Base-by-base conservation (phyloP, 768 basidiomycete species). In the Mycena sanguinolenta region DNA sequence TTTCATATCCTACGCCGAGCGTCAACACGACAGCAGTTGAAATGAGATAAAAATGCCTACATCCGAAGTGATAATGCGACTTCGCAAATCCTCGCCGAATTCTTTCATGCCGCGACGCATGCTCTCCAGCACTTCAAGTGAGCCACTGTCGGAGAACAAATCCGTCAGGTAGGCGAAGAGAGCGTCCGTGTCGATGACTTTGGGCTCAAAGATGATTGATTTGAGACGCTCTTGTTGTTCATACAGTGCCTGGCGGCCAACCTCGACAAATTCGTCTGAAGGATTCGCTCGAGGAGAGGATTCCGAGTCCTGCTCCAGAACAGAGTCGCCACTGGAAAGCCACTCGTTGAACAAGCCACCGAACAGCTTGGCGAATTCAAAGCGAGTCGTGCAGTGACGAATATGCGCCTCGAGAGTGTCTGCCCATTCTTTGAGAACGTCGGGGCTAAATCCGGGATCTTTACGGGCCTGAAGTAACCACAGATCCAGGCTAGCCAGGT, bases 31-130 rank as follows among this genome's bases (percentile, higher is more conserved):
- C 12, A 23, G 38, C 5, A 1, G 13, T 1, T 5, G 16, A n/a
- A 19, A 34, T 2, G 30, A 55, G 53, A 21, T 4, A 55, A 34
- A 21, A 36, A 17, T 23, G n/a, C 23, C 23, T 58, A 58, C 55
- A n/a, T 58, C 34, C 14, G 36, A 34, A 25, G 55, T 23, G 55
- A 58, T 58, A 2, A 58, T 34, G 9, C 55, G 55, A 38, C 30
- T 38, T 25, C 23, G 55, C 23, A 58, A 13, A 9, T 58, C 36
- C 34, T 30, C 30, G 23, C 55, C 34, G 21, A 58, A 81, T 2
- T 50, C 32, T 30, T 75, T 68, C 49, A 84, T 70, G 2, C 79
- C 74, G 32, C 76, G 74, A 16, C 82, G 78, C 60, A 85, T 66
- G 5, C 60, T 63, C 23, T 78, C 74, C 27, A 86, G 63, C 4